A percentile compares a stretch with the other conserved stretches of the same genome.
phyloP scores from a whole-genome alignment of 106 monocot genomes.

The Narthecium ossifragum region DNA sequence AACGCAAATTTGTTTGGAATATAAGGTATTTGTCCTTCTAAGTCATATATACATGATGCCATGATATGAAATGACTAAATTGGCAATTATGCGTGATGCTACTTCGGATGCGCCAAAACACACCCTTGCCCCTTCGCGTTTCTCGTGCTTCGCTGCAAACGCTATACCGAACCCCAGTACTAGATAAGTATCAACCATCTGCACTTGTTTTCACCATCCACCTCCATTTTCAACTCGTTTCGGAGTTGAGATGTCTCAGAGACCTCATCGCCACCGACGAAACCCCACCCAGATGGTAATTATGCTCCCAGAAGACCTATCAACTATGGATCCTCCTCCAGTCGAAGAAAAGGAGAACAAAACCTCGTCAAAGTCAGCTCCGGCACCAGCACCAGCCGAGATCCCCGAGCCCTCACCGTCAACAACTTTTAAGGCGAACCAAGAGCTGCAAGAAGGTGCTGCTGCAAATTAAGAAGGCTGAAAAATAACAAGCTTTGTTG shows the following conservation, averaged over 20 bases:
- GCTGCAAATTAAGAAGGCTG: background rate
- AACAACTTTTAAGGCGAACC: background rate
- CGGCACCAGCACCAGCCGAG: background rate
- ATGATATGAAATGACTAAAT: no score
- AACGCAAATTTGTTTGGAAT: no score
- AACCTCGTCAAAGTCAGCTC: background rate
- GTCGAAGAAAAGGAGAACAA: background rate
- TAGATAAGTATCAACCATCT: no score
- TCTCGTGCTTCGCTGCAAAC: no score
- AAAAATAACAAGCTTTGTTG: background rate
- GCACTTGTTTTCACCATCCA: background rate
- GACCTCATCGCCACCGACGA: background rate
- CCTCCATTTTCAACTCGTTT: background rate
- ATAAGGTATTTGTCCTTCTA: no score
- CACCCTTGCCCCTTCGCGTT: no score
- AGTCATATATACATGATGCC: no score
- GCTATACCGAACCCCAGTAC: no score
- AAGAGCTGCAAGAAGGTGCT: background rate
- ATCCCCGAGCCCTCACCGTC: background rate
- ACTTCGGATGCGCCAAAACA: no score
- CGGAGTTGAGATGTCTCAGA: background rate
- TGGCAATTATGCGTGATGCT: no score
- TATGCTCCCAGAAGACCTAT: background rate
- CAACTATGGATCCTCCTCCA: background rate
- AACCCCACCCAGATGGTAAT: background rate